Conservation (phyloP, 495 filamentous ascomycete species). For the Astrocystis sublimbata region DNA sequence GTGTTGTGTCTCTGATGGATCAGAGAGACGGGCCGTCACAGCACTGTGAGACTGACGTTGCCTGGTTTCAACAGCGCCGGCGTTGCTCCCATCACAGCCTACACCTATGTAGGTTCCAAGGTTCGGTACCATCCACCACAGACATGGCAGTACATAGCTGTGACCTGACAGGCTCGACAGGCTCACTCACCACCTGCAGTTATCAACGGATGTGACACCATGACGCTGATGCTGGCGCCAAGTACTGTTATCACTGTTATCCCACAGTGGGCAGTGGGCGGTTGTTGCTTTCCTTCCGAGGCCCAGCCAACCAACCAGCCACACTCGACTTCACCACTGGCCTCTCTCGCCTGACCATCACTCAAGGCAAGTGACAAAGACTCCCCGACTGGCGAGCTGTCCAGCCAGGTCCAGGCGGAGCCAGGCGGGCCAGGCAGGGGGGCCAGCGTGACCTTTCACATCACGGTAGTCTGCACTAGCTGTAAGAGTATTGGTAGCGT, state of each 20-base stretch:
- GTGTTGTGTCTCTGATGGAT: not conserved
- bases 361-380: not conserved
- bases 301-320: not conserved
- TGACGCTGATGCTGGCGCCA: slow-evolving; percentile 4
- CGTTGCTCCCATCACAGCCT: slow-evolving; percentile 6
- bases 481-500: slow-evolving; percentile 2
- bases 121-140: too few species aligned
- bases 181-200: slow-evolving; percentile 8
- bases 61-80: slow-evolving; percentile 19
- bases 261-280: slow-evolving; percentile 13
- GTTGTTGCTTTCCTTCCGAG: slow-evolving; percentile 5
- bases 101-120: too few species aligned
- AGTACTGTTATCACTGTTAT: slow-evolving; percentile 15
- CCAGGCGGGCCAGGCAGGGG: not conserved
- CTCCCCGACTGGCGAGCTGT: not conserved
- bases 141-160: too few species aligned
- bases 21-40: not conserved
- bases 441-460: slow-evolving; percentile 4
- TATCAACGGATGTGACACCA: slow-evolving; percentile 16
- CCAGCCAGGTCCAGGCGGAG: not conserved
- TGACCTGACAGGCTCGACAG: too few species aligned
- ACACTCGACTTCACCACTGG: not conserved
- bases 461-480: not conserved
- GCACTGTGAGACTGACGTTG: slow-evolving; percentile 25
- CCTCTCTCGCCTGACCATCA: too few species aligned